These are phyloP conservation scores for Nephelium lappaceum DNA, from an alignment of 345 rosid genomes.

Conservation along the genomic window DNA sequence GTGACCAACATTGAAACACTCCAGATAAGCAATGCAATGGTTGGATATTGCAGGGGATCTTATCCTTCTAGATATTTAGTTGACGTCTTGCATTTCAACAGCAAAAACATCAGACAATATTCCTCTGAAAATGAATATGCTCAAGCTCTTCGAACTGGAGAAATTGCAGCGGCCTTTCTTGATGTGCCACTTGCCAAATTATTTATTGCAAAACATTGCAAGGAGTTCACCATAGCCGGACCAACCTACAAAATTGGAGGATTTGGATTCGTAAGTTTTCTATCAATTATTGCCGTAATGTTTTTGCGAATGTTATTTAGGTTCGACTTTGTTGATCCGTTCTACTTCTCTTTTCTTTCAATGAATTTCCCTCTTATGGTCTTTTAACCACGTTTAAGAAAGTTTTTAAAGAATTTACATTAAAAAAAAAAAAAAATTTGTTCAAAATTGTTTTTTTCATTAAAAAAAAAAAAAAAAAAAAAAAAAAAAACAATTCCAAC, in stretches of 20 bases:
- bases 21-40: constrained; percentile 5
- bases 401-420: no score
- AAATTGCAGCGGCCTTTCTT: constrained; percentile 30
- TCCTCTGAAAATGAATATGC: constrained; percentile 3
- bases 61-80: constrained; percentile 12
- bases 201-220: constrained; percentile 28
- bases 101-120: neutral
- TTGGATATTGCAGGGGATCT: constrained; percentile 20
- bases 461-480: no score
- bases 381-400: no score
- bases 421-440: no score
- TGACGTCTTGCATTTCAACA: constrained; percentile 13
- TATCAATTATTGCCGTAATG: no score
- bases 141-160: constrained; percentile 11
- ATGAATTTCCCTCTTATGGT: no score
- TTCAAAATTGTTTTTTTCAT: no score
- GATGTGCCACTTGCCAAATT: constrained; percentile 29
- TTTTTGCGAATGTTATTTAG: no score
- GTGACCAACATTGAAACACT: constrained; percentile 16
- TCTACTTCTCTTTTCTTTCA: no score
- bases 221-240: constrained; percentile 10
- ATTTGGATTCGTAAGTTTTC: constrained; percentile 1
- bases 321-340: no score
- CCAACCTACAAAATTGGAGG: constrained; percentile 25
- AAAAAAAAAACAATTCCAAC: no score